A percentile compares a stretch with the other conserved stretches of the same genome.
phyloP scores from a whole-genome alignment of 2,329 filamentous ascomycete genomes.

The Curvularia spicifera region DNA sequence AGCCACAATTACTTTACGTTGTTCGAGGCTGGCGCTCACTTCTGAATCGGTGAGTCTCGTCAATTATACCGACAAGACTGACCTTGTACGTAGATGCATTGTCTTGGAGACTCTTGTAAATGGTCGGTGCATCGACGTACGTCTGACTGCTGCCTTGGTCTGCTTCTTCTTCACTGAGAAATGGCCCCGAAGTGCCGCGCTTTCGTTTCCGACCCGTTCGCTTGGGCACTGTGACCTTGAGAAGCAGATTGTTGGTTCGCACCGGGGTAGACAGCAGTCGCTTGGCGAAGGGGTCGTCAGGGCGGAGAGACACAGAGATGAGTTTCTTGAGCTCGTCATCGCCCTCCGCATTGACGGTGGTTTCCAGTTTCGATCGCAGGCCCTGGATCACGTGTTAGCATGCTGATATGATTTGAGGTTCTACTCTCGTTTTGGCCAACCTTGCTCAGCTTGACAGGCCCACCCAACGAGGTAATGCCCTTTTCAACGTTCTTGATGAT shows the following conservation, averaged over 20 bases:
- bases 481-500: constrained; percentile 69
- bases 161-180: constrained; percentile 45
- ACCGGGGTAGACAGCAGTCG: constrained; percentile 79
- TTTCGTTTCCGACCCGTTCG: constrained; percentile 86
- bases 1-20: constrained; percentile 12
- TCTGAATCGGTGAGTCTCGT: constrained; percentile 85
- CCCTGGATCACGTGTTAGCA: constrained; percentile 31
- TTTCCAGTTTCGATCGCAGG: constrained; percentile 38
- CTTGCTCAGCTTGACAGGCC: constrained; percentile 60
- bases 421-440: constrained; percentile 42
- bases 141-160: constrained; percentile 10
- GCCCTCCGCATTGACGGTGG: constrained; percentile 26
- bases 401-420: constrained; percentile 5
- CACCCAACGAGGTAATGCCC: constrained; percentile 68
- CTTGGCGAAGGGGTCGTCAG: constrained; percentile 78
- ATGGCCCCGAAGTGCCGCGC: constrained; percentile 73
- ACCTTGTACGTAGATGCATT: constrained; percentile 71
- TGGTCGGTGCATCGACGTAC: constrained; percentile 41
- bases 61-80: constrained; percentile 74
- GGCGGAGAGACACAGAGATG: constrained; percentile 76
- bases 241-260: constrained; percentile 79
- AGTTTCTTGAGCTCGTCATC: constrained; percentile 55
- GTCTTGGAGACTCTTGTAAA: constrained; percentile 72
- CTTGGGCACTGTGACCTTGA: constrained; percentile 86
- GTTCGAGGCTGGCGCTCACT: constrained; percentile 52